A percentile compares a stretch with the other conserved stretches of the same genome.
Conservation (phyloP, 805 yeast species). For the Starmerella vaccinii region DNA sequence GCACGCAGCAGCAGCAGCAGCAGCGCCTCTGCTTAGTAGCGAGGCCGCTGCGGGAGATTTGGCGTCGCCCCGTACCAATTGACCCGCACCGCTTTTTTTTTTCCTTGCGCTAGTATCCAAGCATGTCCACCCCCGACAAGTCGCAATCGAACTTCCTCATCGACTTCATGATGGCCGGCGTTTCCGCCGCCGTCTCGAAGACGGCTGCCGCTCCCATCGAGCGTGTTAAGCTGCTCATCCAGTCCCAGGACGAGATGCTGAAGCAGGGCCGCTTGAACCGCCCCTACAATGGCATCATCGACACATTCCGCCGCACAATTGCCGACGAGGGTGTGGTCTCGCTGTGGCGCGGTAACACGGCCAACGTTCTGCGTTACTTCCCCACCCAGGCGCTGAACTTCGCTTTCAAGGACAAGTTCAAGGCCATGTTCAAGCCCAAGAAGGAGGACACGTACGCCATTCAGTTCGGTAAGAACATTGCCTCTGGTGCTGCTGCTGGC, state of each 20-base stretch:
- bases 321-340: conserved; percentile 79
- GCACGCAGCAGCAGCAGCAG: no score
- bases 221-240: conserved; percentile 87
- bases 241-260: conserved; percentile 92
- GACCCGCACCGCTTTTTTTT: no score
- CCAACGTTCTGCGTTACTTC: conserved; percentile 94
- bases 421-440: conserved; percentile 85
- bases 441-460: conserved; percentile 75
- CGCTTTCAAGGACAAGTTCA: conserved; percentile 90
- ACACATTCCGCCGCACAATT: conserved; percentile 86
- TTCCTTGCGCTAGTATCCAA: no score
- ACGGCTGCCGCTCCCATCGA: conserved; percentile 93
- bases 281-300: conserved; percentile 76
- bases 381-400: conserved; percentile 96
- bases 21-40: no score
- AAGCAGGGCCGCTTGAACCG: conserved; percentile 86
- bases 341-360: conserved; percentile 98
- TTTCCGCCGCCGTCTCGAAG: conserved; percentile 92
- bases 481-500: conserved; percentile 96
- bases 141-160: conserved; percentile 28
- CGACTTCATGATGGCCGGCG: conserved; percentile 94
- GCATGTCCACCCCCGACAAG: conserved; percentile 7
- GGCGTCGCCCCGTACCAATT: no score
- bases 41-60: no score
- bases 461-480: conserved; percentile 92